Evolutionary conservation across 2,329 filamentous ascomycete species (phyloP).

Genomic region (Pseudogymnoascus sp.): DNA sequence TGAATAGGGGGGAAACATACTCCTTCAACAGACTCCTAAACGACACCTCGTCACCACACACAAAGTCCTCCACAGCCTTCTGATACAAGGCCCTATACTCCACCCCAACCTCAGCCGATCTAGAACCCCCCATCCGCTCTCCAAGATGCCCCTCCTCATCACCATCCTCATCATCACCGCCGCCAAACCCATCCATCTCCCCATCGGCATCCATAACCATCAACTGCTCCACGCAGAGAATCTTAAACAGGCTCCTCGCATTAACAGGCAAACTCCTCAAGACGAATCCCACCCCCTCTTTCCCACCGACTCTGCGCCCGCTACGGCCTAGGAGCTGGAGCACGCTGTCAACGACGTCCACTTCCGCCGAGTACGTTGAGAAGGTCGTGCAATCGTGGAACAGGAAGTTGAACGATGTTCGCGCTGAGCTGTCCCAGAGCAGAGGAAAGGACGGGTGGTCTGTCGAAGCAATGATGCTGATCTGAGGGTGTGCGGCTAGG

Average conservation of each 20-base stretch:
- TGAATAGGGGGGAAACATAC: constrained; percentile 40
- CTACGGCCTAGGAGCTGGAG: constrained; percentile 79
- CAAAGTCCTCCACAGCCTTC: constrained; percentile 93
- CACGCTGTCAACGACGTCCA: constrained; percentile 84
- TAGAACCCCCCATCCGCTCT: constrained; percentile 13
- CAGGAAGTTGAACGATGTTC: constrained; percentile 74
- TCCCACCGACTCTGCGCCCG: constrained; percentile 72
- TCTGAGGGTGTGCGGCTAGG: constrained; percentile 65
- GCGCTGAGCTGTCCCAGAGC: constrained; percentile 83
- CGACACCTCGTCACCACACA: constrained; percentile 92
- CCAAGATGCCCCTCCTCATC: constrained; percentile 28
- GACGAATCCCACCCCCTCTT: constrained; percentile 88
- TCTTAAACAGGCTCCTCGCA: constrained; percentile 76
- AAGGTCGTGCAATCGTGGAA: constrained; percentile 97
- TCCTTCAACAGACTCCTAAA: constrained; percentile 93
- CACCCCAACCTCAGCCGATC: constrained; percentile 51
- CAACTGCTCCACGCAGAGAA: constrained; percentile 80
- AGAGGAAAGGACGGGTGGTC: constrained; percentile 84
- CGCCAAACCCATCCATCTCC: constrained; percentile 34
- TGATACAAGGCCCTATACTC: constrained; percentile 91
- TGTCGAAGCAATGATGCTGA: constrained; percentile 72
- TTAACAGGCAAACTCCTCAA: constrained; percentile 87
- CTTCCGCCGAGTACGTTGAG: constrained; percentile 62
- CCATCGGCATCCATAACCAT: constrained; percentile 58
- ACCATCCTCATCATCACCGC: constrained; percentile 43